These are phyloP conservation scores for Craspedostauros australis DNA, from an alignment of 108 stramenopile species.

Conservation along the genomic window DNA sequence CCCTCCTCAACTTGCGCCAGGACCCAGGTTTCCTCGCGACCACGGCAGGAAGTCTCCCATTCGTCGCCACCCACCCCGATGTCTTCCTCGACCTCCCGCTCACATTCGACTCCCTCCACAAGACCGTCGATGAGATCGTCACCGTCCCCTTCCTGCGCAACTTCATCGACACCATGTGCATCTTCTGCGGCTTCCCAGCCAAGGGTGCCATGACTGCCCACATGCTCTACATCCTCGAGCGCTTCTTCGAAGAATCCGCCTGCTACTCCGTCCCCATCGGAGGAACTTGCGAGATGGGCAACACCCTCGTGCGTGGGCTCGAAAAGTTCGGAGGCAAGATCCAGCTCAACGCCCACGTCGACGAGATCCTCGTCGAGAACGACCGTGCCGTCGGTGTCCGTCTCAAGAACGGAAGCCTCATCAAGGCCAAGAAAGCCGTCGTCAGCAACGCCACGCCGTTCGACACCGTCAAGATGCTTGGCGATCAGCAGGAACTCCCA, in stretches of 20 bases:
- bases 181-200: constrained; percentile 92
- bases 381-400: constrained; percentile 84
- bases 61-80: constrained; percentile 81
- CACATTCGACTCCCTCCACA: constrained; percentile 82
- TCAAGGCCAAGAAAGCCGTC: constrained; percentile 87
- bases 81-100: constrained; percentile 81
- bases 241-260: constrained; percentile 87
- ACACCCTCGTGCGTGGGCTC: constrained; percentile 67
- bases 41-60: constrained; percentile 80
- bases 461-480: constrained; percentile 85
- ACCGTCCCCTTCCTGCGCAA: constrained; percentile 88
- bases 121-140: constrained; percentile 86
- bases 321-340: constrained; percentile 85
- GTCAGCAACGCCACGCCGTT: constrained; percentile 92
- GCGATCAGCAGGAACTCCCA: constrained; percentile 37
- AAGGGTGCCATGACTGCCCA: constrained; percentile 91
- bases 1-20: constrained; percentile 77
- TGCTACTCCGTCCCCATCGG: constrained; percentile 84
- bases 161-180: constrained; percentile 92
- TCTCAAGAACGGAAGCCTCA: constrained; percentile 82
- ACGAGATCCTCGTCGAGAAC: constrained; percentile 84
- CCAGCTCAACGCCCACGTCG: constrained; percentile 86
- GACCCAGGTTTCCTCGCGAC: constrained; percentile 88
- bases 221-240: constrained; percentile 85
- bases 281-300: constrained; percentile 76